These are phyloP conservation scores for Neurospora sp. DNA, from an alignment of 495 filamentous ascomycete genomes.

Conservation along the genomic window DNA sequence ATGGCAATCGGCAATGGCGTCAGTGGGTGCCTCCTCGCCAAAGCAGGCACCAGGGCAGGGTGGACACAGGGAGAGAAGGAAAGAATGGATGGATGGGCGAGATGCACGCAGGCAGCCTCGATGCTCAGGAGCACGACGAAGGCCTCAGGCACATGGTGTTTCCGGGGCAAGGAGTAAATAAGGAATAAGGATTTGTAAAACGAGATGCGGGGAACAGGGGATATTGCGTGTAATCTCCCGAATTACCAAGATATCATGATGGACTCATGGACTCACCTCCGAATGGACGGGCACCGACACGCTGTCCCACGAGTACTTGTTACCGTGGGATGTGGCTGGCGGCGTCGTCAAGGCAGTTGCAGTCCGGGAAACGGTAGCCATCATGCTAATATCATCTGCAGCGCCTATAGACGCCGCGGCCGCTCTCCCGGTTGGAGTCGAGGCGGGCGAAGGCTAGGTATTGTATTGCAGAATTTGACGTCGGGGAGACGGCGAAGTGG, in stretches of 20 bases:
- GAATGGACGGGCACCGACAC: constrained; percentile 25
- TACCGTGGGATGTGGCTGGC: constrained; percentile 42
- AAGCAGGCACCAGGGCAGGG: not conserved
- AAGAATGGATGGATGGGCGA: not conserved
- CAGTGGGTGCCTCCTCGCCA: not conserved
- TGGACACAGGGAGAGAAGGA: not conserved
- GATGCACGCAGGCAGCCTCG: not conserved
- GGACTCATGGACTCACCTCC: constrained; percentile 24
- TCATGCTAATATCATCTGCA: constrained; percentile 18
- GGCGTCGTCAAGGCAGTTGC: constrained; percentile 37
- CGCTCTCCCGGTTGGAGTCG: constrained; percentile 1
- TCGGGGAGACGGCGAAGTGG: not conserved
- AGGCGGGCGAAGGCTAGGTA: not conserved
- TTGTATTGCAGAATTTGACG: not conserved
- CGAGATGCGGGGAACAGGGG: not conserved
- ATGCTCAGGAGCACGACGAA: not conserved
- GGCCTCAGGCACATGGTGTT: not conserved
- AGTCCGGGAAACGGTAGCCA: constrained; percentile 45
- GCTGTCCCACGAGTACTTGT: constrained; percentile 40
- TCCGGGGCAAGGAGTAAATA: not conserved
- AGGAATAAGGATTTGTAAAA: not conserved
- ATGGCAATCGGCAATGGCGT: not conserved
- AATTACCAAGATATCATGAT: not conserved
- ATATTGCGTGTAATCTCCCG: not conserved
- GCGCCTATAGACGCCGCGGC: constrained; percentile 4